A percentile compares a stretch with the other conserved stretches of the same genome.
Evolutionary conservation across 192 early-diverging fungal genomes (phyloP).

Genomic region (Linnemannia elongata): DNA sequence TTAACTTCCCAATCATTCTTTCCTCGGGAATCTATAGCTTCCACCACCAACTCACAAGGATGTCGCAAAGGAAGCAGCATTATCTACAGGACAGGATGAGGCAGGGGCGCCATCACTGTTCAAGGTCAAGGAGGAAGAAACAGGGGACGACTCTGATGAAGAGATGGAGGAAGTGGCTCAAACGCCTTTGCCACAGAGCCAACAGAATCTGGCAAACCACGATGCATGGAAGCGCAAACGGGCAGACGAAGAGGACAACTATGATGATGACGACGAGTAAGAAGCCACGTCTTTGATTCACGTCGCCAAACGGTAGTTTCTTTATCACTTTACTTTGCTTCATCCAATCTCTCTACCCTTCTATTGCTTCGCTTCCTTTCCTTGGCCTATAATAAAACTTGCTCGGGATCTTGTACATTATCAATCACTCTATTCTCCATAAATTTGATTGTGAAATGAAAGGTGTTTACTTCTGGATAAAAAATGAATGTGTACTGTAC

Average conservation of each 20-base stretch:
- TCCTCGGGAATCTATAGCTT: conserved; percentile 7
- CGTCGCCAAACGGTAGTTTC: not conserved
- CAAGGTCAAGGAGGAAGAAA: conserved; percentile 44
- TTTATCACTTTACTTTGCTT: not conserved
- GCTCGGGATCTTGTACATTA: conserved; percentile 6
- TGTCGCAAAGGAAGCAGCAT: not conserved
- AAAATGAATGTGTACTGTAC: conserved; percentile 1
- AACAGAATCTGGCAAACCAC: conserved; percentile 51
- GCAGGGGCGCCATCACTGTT: conserved; percentile 36
- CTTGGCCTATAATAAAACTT: not conserved
- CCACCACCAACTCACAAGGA: conserved; percentile 23
- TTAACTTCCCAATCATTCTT: not conserved
- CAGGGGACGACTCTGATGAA: conserved; percentile 30
- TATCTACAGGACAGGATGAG: conserved; percentile 10
- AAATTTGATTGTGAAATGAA: not conserved
- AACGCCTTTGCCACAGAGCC: conserved; percentile 35
- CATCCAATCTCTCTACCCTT: not conserved
- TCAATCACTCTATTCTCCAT: not conserved
- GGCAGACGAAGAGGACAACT: conserved; percentile 47
- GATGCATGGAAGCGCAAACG: conserved; percentile 54
- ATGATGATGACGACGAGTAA: conserved; percentile 22
- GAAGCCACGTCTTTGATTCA: not conserved
- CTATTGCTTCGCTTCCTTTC: not conserved
- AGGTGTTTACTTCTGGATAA: not conserved
- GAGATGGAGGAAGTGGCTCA: conserved; percentile 35